Conservation (phyloP, 208 protist species). For the Trypanosoma melophagium region DNA sequence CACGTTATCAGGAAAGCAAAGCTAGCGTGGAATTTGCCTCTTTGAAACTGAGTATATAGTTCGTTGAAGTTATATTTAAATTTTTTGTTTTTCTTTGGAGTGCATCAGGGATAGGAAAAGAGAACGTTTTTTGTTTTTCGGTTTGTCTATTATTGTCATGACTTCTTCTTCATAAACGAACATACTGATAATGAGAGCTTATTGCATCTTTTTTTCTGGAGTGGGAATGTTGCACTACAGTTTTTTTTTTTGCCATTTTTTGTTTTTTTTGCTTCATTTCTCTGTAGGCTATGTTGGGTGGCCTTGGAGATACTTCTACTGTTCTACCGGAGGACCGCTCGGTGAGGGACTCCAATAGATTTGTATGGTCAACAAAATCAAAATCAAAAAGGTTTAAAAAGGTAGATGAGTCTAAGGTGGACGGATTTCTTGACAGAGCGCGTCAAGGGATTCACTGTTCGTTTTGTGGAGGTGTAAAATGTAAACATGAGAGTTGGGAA, state of each 20-base stretch:
- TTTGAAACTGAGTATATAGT: background rate
- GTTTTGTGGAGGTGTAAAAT: constrained; percentile 82
- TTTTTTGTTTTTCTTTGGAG: no score
- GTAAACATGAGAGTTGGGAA: constrained; percentile 83
- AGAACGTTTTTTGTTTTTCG: background rate
- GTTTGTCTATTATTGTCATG: constrained; percentile 8
- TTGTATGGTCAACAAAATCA: constrained; percentile 34
- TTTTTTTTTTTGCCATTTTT: constrained; percentile 17
- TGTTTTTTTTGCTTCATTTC: background rate
- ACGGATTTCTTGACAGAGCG: constrained; percentile 68
- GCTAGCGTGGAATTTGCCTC: constrained; percentile 17
- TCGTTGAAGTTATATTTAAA: background rate
- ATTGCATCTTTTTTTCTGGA: constrained; percentile 4
- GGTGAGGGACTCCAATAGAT: constrained; percentile 10
- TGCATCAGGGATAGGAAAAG: background rate
- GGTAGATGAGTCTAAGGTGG: constrained; percentile 73
- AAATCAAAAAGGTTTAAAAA: constrained; percentile 37
- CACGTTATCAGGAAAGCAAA: constrained; percentile 68
- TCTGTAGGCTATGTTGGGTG: constrained; percentile 31
- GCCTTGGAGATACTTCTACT: constrained; percentile 35
- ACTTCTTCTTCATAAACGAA: background rate
- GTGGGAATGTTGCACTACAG: constrained; percentile 6
- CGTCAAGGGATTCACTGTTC: constrained; percentile 79
- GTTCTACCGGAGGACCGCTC: constrained; percentile 44
- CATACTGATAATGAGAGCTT: constrained; percentile 7